These are phyloP conservation scores for Pythium scleroteichum DNA, from an alignment of 352 stramenopile species.

Conservation along the genomic window DNA sequence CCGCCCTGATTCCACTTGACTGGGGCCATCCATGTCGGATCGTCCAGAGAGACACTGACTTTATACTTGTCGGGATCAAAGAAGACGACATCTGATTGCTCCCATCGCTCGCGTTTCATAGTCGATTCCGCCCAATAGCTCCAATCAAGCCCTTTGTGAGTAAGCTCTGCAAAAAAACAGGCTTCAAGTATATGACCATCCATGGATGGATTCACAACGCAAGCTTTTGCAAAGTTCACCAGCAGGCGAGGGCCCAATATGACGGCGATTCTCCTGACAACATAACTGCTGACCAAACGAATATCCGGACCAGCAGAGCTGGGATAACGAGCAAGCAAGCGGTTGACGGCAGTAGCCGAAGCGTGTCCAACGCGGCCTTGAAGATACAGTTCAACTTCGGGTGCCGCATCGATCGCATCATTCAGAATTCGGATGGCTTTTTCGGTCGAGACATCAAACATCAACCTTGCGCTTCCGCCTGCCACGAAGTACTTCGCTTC, in stretches of 20 bases:
- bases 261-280: conserved; percentile 5
- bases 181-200: conserved; percentile 21
- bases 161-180: conserved; percentile 25
- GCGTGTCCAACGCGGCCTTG: conserved; percentile 9
- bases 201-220: conserved; percentile 23
- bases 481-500: conserved; percentile 17
- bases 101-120: conserved; percentile 2
- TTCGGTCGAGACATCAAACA: conserved; percentile 17
- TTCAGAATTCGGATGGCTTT: conserved; percentile 4
- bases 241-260: conserved; percentile 7
- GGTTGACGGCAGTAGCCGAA: conserved; percentile 7
- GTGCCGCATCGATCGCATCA: conserved; percentile 5
- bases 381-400: conserved; percentile 14
- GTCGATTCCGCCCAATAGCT: conserved; percentile 11
- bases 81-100: conserved; percentile 15
- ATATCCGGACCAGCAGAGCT: conserved; percentile 2
- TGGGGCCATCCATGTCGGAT: conserved; percentile 23
- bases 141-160: conserved; percentile 17
- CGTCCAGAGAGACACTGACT: conserved; percentile 12
- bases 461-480: conserved; percentile 17
- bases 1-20: conserved; percentile 26
- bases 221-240: conserved; percentile 12
- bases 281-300: conserved; percentile 17
- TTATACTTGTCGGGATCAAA: conserved; percentile 23
- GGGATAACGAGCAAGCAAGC: conserved; percentile 16